phyloP scores from a whole-genome alignment of 2,329 filamentous ascomycete genomes.

The Aspergillus sp. region DNA sequence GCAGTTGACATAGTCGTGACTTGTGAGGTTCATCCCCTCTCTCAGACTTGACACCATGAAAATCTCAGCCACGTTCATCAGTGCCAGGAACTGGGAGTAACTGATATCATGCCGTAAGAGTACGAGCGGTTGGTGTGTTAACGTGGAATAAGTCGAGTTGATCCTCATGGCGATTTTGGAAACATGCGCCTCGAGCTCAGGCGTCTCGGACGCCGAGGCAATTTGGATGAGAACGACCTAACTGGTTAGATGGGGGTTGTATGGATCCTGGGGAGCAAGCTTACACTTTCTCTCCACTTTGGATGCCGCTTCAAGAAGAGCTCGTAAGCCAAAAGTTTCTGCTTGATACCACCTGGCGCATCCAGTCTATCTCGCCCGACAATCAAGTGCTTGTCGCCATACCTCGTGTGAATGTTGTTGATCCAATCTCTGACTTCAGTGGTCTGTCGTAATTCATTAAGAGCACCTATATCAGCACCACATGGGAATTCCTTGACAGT shows the following conservation, averaged over 20 bases:
- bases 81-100: conserved; percentile 82
- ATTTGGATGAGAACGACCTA: conserved; percentile 85
- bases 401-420: conserved; percentile 66
- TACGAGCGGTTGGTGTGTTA: conserved; percentile 83
- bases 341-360: conserved; percentile 78
- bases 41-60: conserved; percentile 90
- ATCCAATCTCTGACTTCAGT: conserved; percentile 70
- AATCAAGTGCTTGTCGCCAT: conserved; percentile 78
- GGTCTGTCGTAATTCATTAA: conserved; percentile 60
- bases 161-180: conserved; percentile 89
- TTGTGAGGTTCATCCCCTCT: conserved; percentile 93
- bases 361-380: conserved; percentile 91
- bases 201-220: conserved; percentile 74
- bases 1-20: conserved; percentile 85
- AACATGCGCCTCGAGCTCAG: conserved; percentile 75
- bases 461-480: conserved; percentile 71
- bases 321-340: conserved; percentile 85
- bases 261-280: conserved; percentile 2
- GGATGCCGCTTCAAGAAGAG: conserved; percentile 87
- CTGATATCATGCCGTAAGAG: conserved; percentile 90
- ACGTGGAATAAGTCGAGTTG: conserved; percentile 77
- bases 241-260: conserved; percentile 1
- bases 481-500: conserved; percentile 75
- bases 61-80: conserved; percentile 78
- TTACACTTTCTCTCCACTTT: conserved; percentile 66